Evolutionary conservation across 192 early-diverging fungal species (phyloP).

Genomic region (Haplosporangium gracile): DNA sequence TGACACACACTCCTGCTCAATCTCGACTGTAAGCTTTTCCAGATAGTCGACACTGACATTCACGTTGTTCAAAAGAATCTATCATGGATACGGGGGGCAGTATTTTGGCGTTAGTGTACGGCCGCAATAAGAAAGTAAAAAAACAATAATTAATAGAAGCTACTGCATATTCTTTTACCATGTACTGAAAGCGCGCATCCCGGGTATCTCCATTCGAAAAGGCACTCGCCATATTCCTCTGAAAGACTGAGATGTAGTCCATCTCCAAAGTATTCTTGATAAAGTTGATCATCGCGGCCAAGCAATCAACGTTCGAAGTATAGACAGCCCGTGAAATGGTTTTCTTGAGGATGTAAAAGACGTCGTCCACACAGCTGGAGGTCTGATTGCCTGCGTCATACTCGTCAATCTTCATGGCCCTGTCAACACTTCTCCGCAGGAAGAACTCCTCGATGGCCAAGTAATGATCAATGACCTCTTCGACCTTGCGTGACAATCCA

Average conservation of each 20-base stretch:
- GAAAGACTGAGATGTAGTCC: conserved; percentile 75
- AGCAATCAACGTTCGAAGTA: conserved; percentile 76
- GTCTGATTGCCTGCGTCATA: conserved; percentile 62
- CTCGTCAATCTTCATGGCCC: conserved; percentile 80
- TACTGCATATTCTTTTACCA: conserved; percentile 62
- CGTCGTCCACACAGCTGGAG: conserved; percentile 88
- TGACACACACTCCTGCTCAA: conserved; percentile 69
- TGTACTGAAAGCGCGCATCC: conserved; percentile 69
- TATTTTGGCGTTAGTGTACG: background rate
- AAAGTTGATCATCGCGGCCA: conserved; percentile 78
- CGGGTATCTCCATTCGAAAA: conserved; percentile 69
- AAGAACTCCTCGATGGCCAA: conserved; percentile 83
- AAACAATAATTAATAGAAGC: background rate
- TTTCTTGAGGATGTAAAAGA: conserved; percentile 92
- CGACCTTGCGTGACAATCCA: conserved; percentile 70
- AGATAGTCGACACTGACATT: conserved; percentile 88
- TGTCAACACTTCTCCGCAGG: conserved; percentile 78
- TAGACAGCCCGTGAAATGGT: conserved; percentile 78
- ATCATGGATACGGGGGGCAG: background rate
- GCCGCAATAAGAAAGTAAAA: background rate
- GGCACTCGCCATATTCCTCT: conserved; percentile 67
- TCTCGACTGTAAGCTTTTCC: conserved; percentile 75
- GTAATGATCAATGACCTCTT: conserved; percentile 76
- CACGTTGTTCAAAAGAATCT: conserved; percentile 89
- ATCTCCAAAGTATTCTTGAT: conserved; percentile 75